Base-by-base conservation (phyloP, 1,284 basidiomycete genomes). In the Crucibulum cyathiforme region DNA sequence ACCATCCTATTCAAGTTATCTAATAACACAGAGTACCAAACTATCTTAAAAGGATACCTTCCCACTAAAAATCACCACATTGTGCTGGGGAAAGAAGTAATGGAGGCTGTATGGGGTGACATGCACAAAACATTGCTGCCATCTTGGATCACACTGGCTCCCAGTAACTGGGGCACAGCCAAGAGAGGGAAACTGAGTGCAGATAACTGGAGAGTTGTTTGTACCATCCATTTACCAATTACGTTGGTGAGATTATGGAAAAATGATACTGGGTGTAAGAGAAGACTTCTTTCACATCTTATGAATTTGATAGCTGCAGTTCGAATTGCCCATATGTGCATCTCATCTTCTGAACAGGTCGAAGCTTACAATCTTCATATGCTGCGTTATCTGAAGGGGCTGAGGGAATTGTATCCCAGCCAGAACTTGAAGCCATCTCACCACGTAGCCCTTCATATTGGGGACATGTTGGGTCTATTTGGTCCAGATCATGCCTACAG, bases 111-210 rank as follows among this genome's bases (percentile, higher is more conserved):
- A 38, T 67, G 67, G 39, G 36, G 56, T 6, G 63, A 72, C 9
- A 74, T 75, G 47, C 38, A 35, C 1, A 19, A 66, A 5, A 71
- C 59, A 7, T 9, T 13, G 17, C 52, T 62, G 1, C 75, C 72
- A 1, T 63, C 69, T 0, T 77, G 72, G 72, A 51, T 76, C 8
- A 54, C 39, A 4, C 61, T 63, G 13, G 61, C 65, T 2, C 73
- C 71, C 3, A 7, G 35, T 2, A 72, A 72, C 36, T 75, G 69
- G 56, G 68, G 72, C 12, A 66, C 71, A 2, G 36, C 51, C 24
- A 46, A 64, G n/a, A 63, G 67, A 3, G 69, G 73, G 1, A 69
- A 61, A 7, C 64, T 75, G 36, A 76, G 74, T 49, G 74, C 72
- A 5, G 70, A 71, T 48, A 63, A 75, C 39, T 76, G 73, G 70